These are phyloP conservation scores for Boletus holoroseus DNA, from an alignment of 1,284 basidiomycete genomes.

Conservation along the genomic window DNA sequence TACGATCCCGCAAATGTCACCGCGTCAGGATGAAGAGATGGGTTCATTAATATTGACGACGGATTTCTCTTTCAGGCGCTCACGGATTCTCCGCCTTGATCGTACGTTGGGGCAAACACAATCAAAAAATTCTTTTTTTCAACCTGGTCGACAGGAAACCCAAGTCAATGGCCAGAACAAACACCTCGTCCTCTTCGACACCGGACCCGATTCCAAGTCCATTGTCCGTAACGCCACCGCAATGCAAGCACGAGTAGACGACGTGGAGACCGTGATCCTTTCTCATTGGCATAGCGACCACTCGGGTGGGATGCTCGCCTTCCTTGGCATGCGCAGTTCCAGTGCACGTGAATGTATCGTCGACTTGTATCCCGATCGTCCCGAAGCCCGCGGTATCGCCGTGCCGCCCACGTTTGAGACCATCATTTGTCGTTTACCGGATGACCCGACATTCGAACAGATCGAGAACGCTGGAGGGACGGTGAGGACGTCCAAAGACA, in stretches of 20 bases:
- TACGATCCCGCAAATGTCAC: neutral
- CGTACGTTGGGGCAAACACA: slow-evolving; percentile 37
- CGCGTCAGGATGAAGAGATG: neutral
- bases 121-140: neutral
- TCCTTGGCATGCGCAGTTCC: slow-evolving; percentile 43
- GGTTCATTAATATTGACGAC: neutral
- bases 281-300: slow-evolving; percentile 86
- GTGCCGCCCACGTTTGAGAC: slow-evolving; percentile 52
- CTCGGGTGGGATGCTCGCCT: slow-evolving; percentile 66
- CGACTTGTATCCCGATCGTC: slow-evolving; percentile 73
- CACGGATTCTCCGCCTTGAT: slow-evolving; percentile 78
- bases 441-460: slow-evolving; percentile 66
- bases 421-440: slow-evolving; percentile 54
- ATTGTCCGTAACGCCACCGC: slow-evolving; percentile 65
- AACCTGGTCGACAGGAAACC: slow-evolving; percentile 44
- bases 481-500: slow-evolving; percentile 51
- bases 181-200: slow-evolving; percentile 68
- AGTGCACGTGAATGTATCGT: slow-evolving; percentile 42
- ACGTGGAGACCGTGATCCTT: slow-evolving; percentile 60
- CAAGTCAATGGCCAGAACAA: slow-evolving; percentile 39
- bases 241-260: slow-evolving; percentile 50
- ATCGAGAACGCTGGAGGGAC: slow-evolving; percentile 53
- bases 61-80: slow-evolving; percentile 49
- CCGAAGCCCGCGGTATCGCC: slow-evolving; percentile 68
- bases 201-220: slow-evolving; percentile 69